Conservation (phyloP, 805 yeast genomes). For the Ogataea minuta region DNA sequence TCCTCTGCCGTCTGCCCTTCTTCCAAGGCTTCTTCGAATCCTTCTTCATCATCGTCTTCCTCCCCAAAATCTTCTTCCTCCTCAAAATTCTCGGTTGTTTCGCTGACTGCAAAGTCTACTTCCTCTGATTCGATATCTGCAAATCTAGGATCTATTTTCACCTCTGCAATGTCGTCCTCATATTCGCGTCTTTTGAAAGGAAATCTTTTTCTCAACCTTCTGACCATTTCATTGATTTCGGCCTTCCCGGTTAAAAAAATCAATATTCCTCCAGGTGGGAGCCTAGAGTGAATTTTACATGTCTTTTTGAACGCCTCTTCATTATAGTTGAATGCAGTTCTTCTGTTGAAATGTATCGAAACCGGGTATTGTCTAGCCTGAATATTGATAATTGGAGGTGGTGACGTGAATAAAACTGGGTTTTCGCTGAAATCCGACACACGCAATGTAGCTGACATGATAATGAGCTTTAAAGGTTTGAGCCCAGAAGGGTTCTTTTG, state of each 20-base stretch:
- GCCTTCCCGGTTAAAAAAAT: constrained; percentile 93
- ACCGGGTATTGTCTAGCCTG: constrained; percentile 96
- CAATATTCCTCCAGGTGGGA: constrained; percentile 94
- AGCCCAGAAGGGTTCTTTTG: constrained; percentile 45
- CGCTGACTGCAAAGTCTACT: constrained; percentile 57
- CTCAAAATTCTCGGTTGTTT: constrained; percentile 39
- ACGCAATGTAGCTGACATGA: constrained; percentile 96
- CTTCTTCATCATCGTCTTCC: constrained; percentile 54
- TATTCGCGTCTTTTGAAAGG: constrained; percentile 41
- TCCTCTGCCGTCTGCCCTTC: constrained; percentile 69
- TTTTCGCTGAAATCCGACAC: constrained; percentile 93
- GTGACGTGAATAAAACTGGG: constrained; percentile 54
- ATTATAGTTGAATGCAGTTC: constrained; percentile 73
- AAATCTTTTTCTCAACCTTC: constrained; percentile 62
- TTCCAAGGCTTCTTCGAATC: constrained; percentile 69
- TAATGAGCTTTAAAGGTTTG: constrained; percentile 73
- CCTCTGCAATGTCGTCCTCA: constrained; percentile 38
- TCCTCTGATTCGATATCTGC: constrained; percentile 86
- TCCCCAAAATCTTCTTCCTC: constrained; percentile 54
- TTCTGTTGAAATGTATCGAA: constrained; percentile 80
- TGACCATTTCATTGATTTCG: constrained; percentile 79
- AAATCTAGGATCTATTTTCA: constrained; percentile 53
- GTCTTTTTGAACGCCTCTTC: constrained; percentile 86
- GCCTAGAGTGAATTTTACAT: constrained; percentile 75
- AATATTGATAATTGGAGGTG: constrained; percentile 87